These are phyloP conservation scores for Lactifluus pinguis DNA, from an alignment of 768 basidiomycete species.

Conservation along the genomic window DNA sequence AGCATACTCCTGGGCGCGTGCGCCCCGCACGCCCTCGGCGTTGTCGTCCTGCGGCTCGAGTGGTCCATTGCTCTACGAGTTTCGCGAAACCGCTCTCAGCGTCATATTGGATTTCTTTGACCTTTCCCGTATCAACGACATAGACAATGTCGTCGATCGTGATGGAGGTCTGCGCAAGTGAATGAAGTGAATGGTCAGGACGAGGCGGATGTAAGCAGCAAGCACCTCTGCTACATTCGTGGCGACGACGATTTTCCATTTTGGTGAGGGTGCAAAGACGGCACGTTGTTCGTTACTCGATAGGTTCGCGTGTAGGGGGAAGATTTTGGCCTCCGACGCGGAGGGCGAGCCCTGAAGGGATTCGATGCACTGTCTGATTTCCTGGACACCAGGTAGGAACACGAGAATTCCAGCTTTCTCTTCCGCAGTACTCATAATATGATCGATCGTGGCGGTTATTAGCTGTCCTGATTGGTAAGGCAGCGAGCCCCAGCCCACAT, in stretches of 20 bases:
- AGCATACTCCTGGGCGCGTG: constrained; percentile 74
- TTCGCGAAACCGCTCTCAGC: constrained; percentile 61
- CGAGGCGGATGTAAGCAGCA: constrained; percentile 1
- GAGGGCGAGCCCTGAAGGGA: constrained; percentile 34
- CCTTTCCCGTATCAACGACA: constrained; percentile 77
- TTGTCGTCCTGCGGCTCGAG: constrained; percentile 72
- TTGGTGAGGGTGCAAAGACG: constrained; percentile 55
- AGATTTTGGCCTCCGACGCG: constrained; percentile 38
- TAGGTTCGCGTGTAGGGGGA: constrained; percentile 86
- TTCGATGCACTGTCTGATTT: constrained; percentile 72
- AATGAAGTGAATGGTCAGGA: neutral
- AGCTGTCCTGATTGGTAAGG: constrained; percentile 4
- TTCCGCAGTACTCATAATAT: constrained; percentile 45
- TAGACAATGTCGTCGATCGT: constrained; percentile 86
- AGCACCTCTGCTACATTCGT: constrained; percentile 87
- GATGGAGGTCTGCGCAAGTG: constrained; percentile 57
- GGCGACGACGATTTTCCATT: constrained; percentile 79
- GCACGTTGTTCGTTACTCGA: constrained; percentile 73
- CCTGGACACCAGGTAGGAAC: constrained; percentile 86
- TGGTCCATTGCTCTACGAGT: constrained; percentile 73
- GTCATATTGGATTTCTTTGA: constrained; percentile 75
- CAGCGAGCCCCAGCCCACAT: neutral
- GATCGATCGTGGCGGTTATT: constrained; percentile 44
- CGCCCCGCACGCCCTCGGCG: constrained; percentile 86
- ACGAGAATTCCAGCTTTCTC: constrained; percentile 66